Conservation (phyloP, 306 rosid genomes). For the Cucumis cinereus region DNA sequence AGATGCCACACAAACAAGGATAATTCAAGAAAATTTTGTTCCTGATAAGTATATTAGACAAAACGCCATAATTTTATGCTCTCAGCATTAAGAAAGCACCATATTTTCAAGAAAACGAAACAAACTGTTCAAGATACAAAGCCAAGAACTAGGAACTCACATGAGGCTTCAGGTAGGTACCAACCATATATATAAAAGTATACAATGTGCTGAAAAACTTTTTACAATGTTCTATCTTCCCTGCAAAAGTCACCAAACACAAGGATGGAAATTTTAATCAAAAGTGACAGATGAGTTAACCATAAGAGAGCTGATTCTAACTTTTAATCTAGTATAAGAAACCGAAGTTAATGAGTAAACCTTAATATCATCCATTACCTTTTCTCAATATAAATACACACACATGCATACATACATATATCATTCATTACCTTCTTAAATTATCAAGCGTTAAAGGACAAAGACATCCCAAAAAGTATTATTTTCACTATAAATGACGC, state of each 20-base stretch:
- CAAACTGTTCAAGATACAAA: neutral
- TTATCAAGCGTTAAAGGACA: neutral
- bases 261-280: neutral
- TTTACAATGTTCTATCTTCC: slow-evolving; percentile 59
- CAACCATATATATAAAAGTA: slow-evolving; percentile 57
- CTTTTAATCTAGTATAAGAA: neutral
- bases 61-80: neutral
- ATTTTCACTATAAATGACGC: neutral
- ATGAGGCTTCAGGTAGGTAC: slow-evolving; percentile 84
- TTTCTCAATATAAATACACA: no score
- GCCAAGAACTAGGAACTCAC: slow-evolving; percentile 32
- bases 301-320: neutral
- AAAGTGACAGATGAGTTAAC: neutral
- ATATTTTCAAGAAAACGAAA: neutral
- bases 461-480: neutral
- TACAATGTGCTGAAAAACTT: slow-evolving; percentile 45
- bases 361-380: neutral
- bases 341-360: neutral
- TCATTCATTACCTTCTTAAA: neutral
- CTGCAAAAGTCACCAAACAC: slow-evolving; percentile 29
- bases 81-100: neutral
- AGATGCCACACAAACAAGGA: neutral
- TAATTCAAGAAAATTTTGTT: neutral
- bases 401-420: neutral
- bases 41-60: neutral